Evolutionary conservation across 2,329 filamentous ascomycete genomes (phyloP).

Genomic region (Alternaria triticimaculans): DNA sequence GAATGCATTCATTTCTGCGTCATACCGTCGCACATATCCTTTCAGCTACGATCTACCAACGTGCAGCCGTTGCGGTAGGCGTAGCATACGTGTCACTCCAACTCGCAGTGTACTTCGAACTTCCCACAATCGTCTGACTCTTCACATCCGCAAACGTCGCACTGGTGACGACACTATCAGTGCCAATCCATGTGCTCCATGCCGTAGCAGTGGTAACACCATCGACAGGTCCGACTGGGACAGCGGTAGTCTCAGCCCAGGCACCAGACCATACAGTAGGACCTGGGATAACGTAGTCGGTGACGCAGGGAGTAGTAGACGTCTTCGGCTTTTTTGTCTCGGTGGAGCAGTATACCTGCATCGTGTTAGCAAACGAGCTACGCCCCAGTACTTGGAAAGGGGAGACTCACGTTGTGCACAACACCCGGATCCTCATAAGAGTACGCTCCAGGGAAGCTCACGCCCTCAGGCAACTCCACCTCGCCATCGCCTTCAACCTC

Average conservation of each 20-base stretch:
- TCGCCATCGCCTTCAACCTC: constrained; percentile 43
- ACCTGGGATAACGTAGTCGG: constrained; percentile 51
- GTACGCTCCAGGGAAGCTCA: constrained; percentile 55
- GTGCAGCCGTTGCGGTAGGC: constrained; percentile 13
- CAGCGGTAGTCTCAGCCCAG: constrained; percentile 42
- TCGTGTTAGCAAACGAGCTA: not conserved
- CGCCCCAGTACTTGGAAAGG: not conserved
- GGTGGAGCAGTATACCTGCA: constrained; percentile 46
- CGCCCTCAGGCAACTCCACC: constrained; percentile 44
- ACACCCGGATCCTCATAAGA: constrained; percentile 45
- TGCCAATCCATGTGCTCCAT: constrained; percentile 41
- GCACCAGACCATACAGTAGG: constrained; percentile 48
- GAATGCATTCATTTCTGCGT: not conserved
- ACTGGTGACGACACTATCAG: constrained; percentile 28
- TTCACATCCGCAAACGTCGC: constrained; percentile 32
- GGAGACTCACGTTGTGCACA: constrained; percentile 42
- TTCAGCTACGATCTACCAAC: constrained; percentile 9
- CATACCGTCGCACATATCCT: not conserved
- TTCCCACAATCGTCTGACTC: constrained; percentile 31
- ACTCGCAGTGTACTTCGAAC: constrained; percentile 26
- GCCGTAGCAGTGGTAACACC: constrained; percentile 34
- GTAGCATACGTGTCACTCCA: constrained; percentile 27
- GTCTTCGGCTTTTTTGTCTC: constrained; percentile 37
- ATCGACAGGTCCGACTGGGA: constrained; percentile 35
- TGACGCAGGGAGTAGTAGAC: constrained; percentile 27